Conservation (phyloP, 139 green algal species). For the Micromonas pusilla region DNA sequence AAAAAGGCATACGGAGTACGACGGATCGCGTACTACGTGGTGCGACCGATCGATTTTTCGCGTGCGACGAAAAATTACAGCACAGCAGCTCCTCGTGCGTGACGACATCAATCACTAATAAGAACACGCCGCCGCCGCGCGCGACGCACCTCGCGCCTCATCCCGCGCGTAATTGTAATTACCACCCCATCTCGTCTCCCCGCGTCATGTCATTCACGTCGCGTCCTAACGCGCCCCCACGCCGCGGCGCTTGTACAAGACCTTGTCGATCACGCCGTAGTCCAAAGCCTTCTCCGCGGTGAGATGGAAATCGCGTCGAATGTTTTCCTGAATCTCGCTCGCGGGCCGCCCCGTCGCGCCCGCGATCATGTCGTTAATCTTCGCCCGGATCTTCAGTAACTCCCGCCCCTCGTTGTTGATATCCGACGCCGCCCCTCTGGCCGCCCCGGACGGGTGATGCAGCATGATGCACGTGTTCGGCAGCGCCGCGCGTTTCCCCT, state of each 20-base stretch:
- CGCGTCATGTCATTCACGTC: neutral
- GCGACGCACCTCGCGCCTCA: no score
- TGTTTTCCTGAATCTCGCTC: constrained; percentile 54
- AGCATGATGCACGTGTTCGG: constrained; percentile 94
- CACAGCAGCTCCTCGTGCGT: no score
- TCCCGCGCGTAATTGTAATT: no score
- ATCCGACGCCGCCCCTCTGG: constrained; percentile 80
- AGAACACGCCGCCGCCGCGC: no score
- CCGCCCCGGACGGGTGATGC: constrained; percentile 84
- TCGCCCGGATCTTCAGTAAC: constrained; percentile 83
- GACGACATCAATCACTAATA: no score
- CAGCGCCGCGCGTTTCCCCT: constrained; percentile 81
- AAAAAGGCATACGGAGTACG: no score
- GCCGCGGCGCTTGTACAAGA: constrained; percentile 29
- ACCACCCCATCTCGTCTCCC: neutral
- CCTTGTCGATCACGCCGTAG: constrained; percentile 67
- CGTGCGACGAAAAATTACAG: no score
- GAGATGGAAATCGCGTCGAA: constrained; percentile 53
- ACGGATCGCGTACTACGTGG: no score
- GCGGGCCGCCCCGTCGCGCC: constrained; percentile 74
- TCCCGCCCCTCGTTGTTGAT: constrained; percentile 95
- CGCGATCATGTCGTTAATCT: constrained; percentile 65
- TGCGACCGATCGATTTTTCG: no score
- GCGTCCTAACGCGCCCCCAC: no score
- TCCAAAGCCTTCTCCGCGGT: constrained; percentile 58